A percentile compares a stretch with the other conserved stretches of the same genome.
These are phyloP conservation scores for Nemania sp. DNA, from an alignment of 2,329 filamentous ascomycete genomes.

Conservation along the genomic window DNA sequence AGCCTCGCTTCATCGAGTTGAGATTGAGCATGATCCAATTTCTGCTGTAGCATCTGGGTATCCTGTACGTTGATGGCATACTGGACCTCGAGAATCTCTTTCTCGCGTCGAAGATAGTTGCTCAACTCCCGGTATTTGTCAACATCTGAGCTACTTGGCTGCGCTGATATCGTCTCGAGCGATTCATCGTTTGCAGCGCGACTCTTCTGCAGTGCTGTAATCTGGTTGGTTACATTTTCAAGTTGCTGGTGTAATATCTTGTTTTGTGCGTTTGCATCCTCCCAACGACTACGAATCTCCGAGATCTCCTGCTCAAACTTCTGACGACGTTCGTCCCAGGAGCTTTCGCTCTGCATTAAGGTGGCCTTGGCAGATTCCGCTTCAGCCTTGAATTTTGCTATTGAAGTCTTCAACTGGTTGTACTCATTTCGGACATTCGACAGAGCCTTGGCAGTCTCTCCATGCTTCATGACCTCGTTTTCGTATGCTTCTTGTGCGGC, in stretches of 20 bases:
- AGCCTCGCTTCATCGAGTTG: slow-evolving; percentile 88
- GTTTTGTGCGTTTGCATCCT: slow-evolving; percentile 88
- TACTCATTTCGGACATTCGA: slow-evolving; percentile 79
- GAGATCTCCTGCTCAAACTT: slow-evolving; percentile 82
- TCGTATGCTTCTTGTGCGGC: slow-evolving; percentile 96
- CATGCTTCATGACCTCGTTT: slow-evolving; percentile 90
- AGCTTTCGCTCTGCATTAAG: slow-evolving; percentile 79
- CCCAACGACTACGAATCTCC: slow-evolving; percentile 77
- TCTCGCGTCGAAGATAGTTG: slow-evolving; percentile 88
- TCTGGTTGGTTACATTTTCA: slow-evolving; percentile 79
- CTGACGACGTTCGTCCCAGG: slow-evolving; percentile 82
- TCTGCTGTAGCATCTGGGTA: slow-evolving; percentile 83
- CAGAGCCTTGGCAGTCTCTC: slow-evolving; percentile 86
- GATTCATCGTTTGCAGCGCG: slow-evolving; percentile 59
- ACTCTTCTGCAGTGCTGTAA: slow-evolving; percentile 77
- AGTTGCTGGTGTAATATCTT: slow-evolving; percentile 87
- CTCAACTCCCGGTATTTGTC: slow-evolving; percentile 89
- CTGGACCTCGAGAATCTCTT: slow-evolving; percentile 97
- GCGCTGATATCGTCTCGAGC: slow-evolving; percentile 58
- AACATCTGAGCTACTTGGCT: slow-evolving; percentile 61
- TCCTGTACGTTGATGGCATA: slow-evolving; percentile 89
- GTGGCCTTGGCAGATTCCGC: slow-evolving; percentile 83
- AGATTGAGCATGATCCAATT: slow-evolving; percentile 82
- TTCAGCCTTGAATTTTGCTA: slow-evolving; percentile 75
- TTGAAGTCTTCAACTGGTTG: slow-evolving; percentile 79